These are phyloP conservation scores for Alnus glutinosa DNA, from an alignment of 306 rosid genomes.

Conservation along the genomic window DNA sequence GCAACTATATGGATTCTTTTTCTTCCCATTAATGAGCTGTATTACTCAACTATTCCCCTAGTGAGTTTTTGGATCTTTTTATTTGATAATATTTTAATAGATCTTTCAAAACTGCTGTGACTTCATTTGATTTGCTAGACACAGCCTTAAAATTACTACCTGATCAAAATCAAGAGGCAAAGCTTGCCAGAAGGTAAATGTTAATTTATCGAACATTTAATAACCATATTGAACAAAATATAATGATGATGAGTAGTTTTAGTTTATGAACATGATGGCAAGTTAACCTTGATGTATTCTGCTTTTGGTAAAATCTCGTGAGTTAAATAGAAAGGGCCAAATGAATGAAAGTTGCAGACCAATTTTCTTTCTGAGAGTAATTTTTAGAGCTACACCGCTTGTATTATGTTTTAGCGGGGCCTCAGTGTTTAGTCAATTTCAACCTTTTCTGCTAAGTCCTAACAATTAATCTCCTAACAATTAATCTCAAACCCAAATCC, in stretches of 20 bases:
- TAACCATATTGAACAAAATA: background rate
- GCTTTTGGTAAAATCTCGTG: background rate
- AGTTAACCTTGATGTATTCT: background rate
- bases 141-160: background rate
- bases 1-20: background rate
- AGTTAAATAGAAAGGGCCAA: background rate
- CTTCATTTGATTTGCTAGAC: conserved; percentile 1
- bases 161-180: conserved; percentile 2
- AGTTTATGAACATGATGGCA: background rate
- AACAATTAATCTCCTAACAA: background rate
- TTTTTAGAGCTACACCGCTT: background rate
- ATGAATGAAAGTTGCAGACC: background rate
- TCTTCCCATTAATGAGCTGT: background rate
- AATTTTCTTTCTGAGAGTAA: background rate
- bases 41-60: background rate
- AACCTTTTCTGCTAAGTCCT: conserved; percentile 4
- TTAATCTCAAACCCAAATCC: background rate
- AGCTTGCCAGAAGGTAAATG: background rate
- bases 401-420: conserved; percentile 4
- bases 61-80: background rate
- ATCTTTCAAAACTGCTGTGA: background rate
- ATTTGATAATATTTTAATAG: background rate
- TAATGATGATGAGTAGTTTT: background rate
- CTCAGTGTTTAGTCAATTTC: conserved; percentile 1
- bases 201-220: background rate